Conservation (phyloP, 176 grass and related monocot genomes). For the Juncus effusus region DNA sequence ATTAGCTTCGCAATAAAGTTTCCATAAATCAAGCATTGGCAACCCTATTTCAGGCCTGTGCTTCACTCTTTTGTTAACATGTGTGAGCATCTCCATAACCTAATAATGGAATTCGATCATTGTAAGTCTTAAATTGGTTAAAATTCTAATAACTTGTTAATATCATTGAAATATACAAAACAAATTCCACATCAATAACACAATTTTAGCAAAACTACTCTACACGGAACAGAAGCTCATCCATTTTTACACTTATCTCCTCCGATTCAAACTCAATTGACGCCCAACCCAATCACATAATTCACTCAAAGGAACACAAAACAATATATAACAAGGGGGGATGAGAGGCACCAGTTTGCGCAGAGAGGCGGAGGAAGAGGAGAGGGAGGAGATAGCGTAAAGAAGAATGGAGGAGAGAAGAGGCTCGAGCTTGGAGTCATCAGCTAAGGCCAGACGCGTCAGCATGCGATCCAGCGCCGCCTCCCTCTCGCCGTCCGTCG, state of each 20-base stretch:
- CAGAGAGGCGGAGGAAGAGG: conserved; percentile 56
- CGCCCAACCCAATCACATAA: conserved; percentile 2
- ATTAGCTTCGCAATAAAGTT: conserved; percentile 61
- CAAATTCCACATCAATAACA: no score
- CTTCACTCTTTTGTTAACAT: conserved; percentile 93
- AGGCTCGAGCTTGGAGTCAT: conserved; percentile 66
- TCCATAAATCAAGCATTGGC: conserved; percentile 85
- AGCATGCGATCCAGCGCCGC: conserved; percentile 78
- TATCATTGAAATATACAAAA: no score
- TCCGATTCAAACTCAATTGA: neutral
- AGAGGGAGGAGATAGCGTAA: conserved; percentile 78
- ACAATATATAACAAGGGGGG: neutral
- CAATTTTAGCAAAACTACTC: no score
- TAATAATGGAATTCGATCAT: conserved; percentile 14
- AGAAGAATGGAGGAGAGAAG: conserved; percentile 70
- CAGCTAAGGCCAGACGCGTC: conserved; percentile 73
- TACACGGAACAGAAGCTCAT: no score
- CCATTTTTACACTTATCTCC: no score
- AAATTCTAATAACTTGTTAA: neutral
- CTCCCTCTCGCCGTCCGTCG: conserved; percentile 63
- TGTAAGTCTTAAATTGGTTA: neutral
- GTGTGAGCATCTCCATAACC: conserved; percentile 92
- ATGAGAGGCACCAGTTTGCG: conserved; percentile 54
- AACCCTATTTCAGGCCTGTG: conserved; percentile 60
- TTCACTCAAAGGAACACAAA: neutral